Conservation (phyloP, 2,329 filamentous ascomycete genomes). For the Xylaria sp. region DNA sequence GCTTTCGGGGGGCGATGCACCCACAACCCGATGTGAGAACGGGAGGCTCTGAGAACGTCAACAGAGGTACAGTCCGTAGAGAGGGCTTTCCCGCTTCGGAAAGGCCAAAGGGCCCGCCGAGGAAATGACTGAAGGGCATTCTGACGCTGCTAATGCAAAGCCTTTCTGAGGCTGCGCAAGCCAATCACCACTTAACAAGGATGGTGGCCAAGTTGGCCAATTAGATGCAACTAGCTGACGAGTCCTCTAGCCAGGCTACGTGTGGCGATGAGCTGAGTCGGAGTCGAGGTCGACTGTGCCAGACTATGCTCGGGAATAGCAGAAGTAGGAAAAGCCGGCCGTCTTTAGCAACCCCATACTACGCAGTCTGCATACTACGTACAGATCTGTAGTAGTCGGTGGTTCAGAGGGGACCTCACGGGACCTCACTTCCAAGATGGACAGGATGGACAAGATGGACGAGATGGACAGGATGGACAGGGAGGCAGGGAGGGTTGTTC, state of each 20-base stretch:
- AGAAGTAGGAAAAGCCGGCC: not conserved
- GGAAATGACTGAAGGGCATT: constrained; percentile 12
- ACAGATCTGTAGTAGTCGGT: too few species aligned
- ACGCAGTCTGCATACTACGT: too few species aligned
- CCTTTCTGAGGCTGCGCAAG: constrained; percentile 28
- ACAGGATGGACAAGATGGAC: too few species aligned
- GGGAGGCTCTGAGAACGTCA: not conserved
- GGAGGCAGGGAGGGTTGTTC: too few species aligned
- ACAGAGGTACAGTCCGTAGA: not conserved
- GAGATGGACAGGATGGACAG: too few species aligned
- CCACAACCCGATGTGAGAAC: constrained; percentile 3
- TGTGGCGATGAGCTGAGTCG: constrained; percentile 2
- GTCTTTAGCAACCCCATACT: too few species aligned
- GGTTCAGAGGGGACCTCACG: too few species aligned
- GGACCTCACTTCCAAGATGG: too few species aligned
- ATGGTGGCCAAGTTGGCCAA: constrained; percentile 25
- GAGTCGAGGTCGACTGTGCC: constrained; percentile 8
- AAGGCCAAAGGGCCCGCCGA: constrained; percentile 1
- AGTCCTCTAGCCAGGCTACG: constrained; percentile 33
- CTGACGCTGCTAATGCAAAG: not conserved
- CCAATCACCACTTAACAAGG: constrained; percentile 20
- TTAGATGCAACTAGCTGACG: constrained; percentile 35
- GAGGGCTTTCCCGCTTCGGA: not conserved
- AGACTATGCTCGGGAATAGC: not conserved
- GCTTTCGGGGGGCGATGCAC: constrained; percentile 16